phyloP scores from a whole-genome alignment of 306 rosid species.

The Prunus fruticosa region DNA sequence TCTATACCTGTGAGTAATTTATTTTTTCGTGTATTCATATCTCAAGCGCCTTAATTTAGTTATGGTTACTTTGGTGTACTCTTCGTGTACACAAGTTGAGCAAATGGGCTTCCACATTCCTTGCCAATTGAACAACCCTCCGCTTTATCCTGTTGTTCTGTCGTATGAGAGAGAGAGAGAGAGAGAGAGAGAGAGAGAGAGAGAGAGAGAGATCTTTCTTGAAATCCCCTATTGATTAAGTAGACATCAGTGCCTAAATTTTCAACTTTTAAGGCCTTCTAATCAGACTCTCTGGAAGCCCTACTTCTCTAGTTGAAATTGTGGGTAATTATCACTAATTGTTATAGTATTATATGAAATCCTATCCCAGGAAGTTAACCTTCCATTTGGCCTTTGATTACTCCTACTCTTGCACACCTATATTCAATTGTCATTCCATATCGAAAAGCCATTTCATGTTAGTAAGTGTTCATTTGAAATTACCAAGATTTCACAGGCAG shows the following conservation, averaged over 20 bases:
- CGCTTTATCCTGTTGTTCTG: background rate
- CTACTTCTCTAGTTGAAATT: background rate
- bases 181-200: too few species aligned
- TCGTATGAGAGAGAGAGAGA: too few species aligned
- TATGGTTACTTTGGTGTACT: background rate
- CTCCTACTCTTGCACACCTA: background rate
- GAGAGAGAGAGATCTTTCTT: too few species aligned
- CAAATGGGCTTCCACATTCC: too few species aligned
- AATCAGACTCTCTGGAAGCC: background rate
- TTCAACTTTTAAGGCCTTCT: background rate
- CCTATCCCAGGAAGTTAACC: too few species aligned
- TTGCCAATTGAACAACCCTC: background rate
- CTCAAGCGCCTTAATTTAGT: background rate
- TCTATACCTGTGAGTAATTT: slow-evolving; percentile 73
- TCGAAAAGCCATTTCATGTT: background rate
- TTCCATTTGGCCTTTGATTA: background rate
- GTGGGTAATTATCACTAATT: background rate
- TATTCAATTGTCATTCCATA: background rate
- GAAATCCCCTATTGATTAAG: too few species aligned
- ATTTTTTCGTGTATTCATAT: background rate
- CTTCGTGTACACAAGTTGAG: background rate
- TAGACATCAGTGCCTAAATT: too few species aligned
- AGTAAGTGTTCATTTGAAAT: background rate
- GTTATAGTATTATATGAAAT: background rate
- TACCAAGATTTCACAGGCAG: background rate